phyloP scores from a whole-genome alignment of 2,329 filamentous ascomycete species.

The Colletotrichum theobromicola region DNA sequence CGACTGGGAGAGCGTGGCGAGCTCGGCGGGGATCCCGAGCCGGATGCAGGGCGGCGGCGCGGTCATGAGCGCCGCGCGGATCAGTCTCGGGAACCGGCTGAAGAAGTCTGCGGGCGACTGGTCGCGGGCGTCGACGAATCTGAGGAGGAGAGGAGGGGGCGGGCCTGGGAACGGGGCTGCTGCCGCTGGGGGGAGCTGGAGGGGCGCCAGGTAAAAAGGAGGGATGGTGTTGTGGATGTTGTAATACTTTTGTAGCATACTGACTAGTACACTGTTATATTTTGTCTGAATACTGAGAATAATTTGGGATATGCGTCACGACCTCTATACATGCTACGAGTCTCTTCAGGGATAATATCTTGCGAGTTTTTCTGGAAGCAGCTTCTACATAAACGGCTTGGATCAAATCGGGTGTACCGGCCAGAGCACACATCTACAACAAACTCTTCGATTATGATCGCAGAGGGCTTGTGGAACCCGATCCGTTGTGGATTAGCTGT shows the following conservation, averaged over 20 bases:
- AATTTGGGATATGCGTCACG: background rate
- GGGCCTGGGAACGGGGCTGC: background rate
- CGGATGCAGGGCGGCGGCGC: conserved; percentile 28
- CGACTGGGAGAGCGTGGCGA: conserved; percentile 41
- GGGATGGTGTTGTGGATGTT: background rate
- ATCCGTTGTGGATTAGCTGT: background rate
- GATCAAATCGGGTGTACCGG: background rate
- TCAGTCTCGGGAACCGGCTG: conserved; percentile 56
- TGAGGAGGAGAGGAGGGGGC: conserved; percentile 35
- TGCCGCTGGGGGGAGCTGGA: background rate
- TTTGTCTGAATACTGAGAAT: background rate
- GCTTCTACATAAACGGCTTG: background rate
- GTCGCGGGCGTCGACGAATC: conserved; percentile 49
- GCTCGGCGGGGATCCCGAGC: conserved; percentile 24
- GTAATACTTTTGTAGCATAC: background rate
- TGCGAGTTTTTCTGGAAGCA: no score
- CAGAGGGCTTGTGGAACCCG: background rate
- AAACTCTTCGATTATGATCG: background rate
- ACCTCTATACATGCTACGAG: background rate
- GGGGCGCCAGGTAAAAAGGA: background rate
- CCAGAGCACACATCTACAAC: background rate
- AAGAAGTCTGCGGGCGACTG: conserved; percentile 53
- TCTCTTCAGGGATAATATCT: background rate
- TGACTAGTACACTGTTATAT: background rate
- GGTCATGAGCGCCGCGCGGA: conserved; percentile 40